Evolutionary conservation across 164 flowering plant species (phyloP).

Genomic region (Magnolia changhungtana): DNA sequence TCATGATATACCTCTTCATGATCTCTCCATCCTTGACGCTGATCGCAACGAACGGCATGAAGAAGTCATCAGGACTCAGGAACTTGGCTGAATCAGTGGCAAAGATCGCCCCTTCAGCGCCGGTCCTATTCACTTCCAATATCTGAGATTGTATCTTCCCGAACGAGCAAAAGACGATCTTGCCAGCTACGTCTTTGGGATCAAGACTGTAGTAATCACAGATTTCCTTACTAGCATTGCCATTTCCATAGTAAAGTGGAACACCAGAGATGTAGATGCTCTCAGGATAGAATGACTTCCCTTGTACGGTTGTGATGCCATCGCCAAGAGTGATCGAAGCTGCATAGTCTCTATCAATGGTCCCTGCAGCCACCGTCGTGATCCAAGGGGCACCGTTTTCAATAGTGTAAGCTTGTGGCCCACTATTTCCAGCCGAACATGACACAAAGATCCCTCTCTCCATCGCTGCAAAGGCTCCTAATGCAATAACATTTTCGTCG

Average conservation of each 20-base stretch:
- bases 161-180: constrained; percentile 20
- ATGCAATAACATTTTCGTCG: constrained; percentile 3
- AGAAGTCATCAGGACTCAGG: constrained; percentile 15
- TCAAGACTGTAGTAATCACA: constrained; percentile 1
- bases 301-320: constrained; percentile 15
- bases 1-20: constrained; percentile 16
- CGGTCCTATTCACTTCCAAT: constrained; percentile 9
- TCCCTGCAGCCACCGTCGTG: constrained; percentile 22
- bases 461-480: constrained; percentile 20
- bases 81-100: constrained; percentile 9
- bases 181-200: constrained; percentile 3
- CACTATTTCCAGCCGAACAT: constrained; percentile 18
- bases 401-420: constrained; percentile 11
- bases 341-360: constrained; percentile 17
- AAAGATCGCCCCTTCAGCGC: constrained; percentile 26
- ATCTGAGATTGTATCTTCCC: not conserved
- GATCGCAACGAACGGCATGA: constrained; percentile 22
- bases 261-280: constrained; percentile 20
- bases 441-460: constrained; percentile 29
- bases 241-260: constrained; percentile 32
- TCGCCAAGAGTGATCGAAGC: constrained; percentile 17
- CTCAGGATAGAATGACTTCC: constrained; percentile 33
- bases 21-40: constrained; percentile 17
- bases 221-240: constrained; percentile 20
- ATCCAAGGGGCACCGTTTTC: constrained; percentile 26